phyloP scores from a whole-genome alignment of 2,329 filamentous ascomycete species.

The Iodosphaeria phyllophila region DNA sequence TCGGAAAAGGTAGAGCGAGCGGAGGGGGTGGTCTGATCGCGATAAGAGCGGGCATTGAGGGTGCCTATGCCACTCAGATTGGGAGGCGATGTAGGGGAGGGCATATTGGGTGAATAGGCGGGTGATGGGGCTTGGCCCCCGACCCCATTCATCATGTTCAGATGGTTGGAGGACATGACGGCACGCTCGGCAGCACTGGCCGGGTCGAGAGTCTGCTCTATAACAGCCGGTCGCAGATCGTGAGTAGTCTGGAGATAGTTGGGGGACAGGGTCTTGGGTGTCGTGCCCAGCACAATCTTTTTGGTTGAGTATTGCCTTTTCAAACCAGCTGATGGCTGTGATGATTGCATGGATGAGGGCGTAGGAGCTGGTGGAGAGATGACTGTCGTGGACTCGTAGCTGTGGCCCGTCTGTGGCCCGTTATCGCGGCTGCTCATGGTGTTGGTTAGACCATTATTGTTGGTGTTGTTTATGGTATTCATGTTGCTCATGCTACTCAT shows the following conservation, averaged over 20 bases:
- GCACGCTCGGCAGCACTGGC: conserved; percentile 49
- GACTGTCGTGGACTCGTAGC: conserved; percentile 29
- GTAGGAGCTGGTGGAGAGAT: conserved; percentile 39
- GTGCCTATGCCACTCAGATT: conserved; percentile 30
- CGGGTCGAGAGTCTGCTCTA: conserved; percentile 50
- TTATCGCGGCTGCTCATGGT: conserved; percentile 18
- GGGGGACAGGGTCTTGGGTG: conserved; percentile 60
- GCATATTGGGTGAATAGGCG: conserved; percentile 47
- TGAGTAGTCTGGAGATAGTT: conserved; percentile 53
- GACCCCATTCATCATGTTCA: conserved; percentile 53
- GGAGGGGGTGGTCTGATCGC: conserved; percentile 34
- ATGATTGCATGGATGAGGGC: conserved; percentile 29
- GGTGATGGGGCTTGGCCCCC: conserved; percentile 33
- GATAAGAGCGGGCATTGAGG: conserved; percentile 42
- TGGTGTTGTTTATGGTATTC: no score
- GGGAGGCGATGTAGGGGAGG: conserved; percentile 51
- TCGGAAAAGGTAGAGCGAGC: conserved; percentile 35
- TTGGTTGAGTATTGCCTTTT: conserved; percentile 61
- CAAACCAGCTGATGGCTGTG: conserved; percentile 31
- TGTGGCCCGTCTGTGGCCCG: conserved; percentile 26
- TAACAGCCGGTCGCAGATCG: conserved; percentile 42
- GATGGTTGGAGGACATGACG: conserved; percentile 47
- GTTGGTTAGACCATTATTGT: no score
- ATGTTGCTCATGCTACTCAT: no score
- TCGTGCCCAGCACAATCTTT: conserved; percentile 50